Evolutionary conservation across 768 basidiomycete species (phyloP).

Genomic region (Mycena crocata): DNA sequence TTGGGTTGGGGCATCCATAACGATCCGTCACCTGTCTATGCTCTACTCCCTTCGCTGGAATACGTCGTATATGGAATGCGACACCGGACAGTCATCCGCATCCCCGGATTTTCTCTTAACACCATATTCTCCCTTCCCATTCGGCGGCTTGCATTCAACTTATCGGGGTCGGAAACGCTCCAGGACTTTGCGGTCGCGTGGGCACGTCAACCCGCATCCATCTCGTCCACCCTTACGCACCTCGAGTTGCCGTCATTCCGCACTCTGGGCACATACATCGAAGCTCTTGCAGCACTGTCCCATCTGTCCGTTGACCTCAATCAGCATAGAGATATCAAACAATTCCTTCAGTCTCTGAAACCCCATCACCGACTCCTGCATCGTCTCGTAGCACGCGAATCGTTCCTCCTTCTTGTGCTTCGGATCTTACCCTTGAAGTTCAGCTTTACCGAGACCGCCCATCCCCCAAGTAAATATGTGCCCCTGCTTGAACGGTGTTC

Average conservation of each 20-base stretch:
- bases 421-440: background rate
- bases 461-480: background rate
- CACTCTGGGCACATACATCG: background rate
- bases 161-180: background rate
- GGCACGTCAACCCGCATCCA: background rate
- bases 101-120: background rate
- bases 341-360: background rate
- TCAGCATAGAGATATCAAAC: background rate
- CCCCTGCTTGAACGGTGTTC: background rate
- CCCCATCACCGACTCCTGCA: background rate
- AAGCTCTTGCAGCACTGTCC: constrained; percentile 1
- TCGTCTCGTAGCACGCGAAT: background rate
- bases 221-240: constrained; percentile 1
- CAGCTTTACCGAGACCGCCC: too few relatives aligned
- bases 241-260: constrained; percentile 8
- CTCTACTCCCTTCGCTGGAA: constrained; percentile 4
- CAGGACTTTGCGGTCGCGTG: background rate
- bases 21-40: background rate
- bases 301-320: constrained; percentile 1
- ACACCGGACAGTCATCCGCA: background rate
- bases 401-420: constrained; percentile 7
- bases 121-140: constrained; percentile 2
- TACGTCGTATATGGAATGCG: constrained; percentile 3
- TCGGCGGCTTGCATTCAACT: background rate
- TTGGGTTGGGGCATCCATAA: background rate